Evolutionary conservation across 257 asterid genomes (phyloP).

Genomic region (Perilla frutescens): DNA sequence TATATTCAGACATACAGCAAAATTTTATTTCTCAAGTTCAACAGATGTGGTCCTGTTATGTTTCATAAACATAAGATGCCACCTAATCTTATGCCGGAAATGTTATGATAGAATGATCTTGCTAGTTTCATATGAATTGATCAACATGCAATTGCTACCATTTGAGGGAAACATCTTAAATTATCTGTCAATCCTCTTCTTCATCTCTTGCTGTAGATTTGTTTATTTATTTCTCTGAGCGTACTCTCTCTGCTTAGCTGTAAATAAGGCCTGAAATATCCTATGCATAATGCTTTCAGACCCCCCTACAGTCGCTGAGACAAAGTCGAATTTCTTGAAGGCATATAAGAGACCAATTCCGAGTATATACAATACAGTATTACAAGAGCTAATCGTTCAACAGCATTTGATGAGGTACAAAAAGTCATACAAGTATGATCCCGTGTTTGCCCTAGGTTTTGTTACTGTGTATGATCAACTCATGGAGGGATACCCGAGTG

Average conservation of each 20-base stretch:
- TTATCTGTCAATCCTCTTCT: background rate
- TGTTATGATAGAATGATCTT: background rate
- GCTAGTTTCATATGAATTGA: background rate
- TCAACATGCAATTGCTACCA: background rate
- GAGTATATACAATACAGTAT: slow-evolving; percentile 74
- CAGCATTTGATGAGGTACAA: slow-evolving; percentile 86
- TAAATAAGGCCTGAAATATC: slow-evolving; percentile 27
- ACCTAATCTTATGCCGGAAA: background rate
- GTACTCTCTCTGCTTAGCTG: slow-evolving; percentile 16
- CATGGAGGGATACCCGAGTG: slow-evolving; percentile 92
- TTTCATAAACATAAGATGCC: background rate
- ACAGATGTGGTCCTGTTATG: too few species aligned
- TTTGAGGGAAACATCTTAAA: background rate
- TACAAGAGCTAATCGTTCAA: slow-evolving; percentile 88
- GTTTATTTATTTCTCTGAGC: background rate
- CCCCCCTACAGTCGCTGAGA: slow-evolving; percentile 77
- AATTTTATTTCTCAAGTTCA: too few species aligned
- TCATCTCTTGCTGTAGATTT: background rate
- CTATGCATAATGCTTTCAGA: slow-evolving; percentile 52
- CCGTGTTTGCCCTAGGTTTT: slow-evolving; percentile 87
- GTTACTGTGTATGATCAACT: slow-evolving; percentile 91
- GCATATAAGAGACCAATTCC: slow-evolving; percentile 89
- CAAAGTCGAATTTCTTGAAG: slow-evolving; percentile 77
- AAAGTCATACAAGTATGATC: slow-evolving; percentile 78
- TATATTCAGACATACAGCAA: too few species aligned